phyloP scores from a whole-genome alignment of 495 filamentous ascomycete genomes.

The Aspergillus mulundensis region DNA sequence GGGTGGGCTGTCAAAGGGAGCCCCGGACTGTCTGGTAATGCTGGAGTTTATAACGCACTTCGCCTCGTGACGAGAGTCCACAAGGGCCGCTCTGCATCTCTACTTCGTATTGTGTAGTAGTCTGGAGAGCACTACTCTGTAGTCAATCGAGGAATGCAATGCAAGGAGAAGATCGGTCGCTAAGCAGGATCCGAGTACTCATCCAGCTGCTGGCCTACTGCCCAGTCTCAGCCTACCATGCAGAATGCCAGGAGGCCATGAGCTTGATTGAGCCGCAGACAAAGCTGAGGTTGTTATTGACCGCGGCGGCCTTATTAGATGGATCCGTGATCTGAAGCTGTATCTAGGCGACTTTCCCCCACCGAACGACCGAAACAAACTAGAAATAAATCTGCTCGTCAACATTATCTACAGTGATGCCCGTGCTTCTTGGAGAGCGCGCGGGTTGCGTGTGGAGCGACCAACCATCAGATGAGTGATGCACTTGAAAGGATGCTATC shows the following conservation, averaged over 20 bases:
- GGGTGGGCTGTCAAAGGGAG: too few relatives aligned
- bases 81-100: conserved; percentile 13
- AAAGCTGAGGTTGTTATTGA: not conserved
- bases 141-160: conserved; percentile 14
- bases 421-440: not conserved
- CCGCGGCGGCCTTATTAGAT: not conserved
- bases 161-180: conserved; percentile 14
- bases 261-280: conserved; percentile 28
- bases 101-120: too few relatives aligned
- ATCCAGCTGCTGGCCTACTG: not conserved
- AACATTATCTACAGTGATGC: not conserved
- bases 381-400: not conserved
- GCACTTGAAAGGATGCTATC: not conserved
- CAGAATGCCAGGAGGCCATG: conserved; percentile 19
- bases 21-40: not conserved
- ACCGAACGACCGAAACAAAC: too few relatives aligned
- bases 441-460: not conserved
- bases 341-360: too few relatives aligned
- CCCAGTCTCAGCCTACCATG: conserved; percentile 11
- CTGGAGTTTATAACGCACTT: conserved; percentile 1
- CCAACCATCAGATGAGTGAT: not conserved
- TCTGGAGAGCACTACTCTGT: not conserved
- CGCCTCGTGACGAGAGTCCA: conserved; percentile 14
- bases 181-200: not conserved
- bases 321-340: not conserved